Conservation (phyloP, 2,329 filamentous ascomycete genomes). For the Colletotrichum caudatum region DNA sequence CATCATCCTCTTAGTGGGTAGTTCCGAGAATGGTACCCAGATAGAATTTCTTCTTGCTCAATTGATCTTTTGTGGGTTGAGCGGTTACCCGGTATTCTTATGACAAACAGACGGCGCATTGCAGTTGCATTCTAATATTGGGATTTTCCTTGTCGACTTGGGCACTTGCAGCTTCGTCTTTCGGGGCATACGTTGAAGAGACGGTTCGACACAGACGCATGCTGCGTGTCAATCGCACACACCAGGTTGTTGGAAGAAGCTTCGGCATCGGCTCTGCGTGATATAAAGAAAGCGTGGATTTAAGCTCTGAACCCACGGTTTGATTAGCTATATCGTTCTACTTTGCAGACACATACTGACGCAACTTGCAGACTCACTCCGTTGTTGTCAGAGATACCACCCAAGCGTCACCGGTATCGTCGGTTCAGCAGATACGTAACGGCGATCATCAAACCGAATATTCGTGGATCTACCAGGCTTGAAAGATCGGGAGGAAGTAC, state of each 20-base stretch:
- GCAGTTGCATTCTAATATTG: constrained; percentile 37
- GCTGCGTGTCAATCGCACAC: not conserved
- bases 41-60: constrained; percentile 28
- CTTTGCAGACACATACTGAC: not conserved
- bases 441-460: not conserved
- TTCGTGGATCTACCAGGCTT: not conserved
- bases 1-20: not conserved
- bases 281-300: not conserved
- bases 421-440: not conserved
- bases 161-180: constrained; percentile 38
- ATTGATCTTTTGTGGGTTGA: constrained; percentile 21
- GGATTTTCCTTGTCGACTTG: constrained; percentile 34
- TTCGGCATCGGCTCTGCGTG: not conserved
- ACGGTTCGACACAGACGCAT: constrained; percentile 17
- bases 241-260: not conserved
- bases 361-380: not conserved
- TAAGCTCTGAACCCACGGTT: not conserved
- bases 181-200: constrained; percentile 5
- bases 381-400: too few species aligned
- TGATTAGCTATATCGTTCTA: not conserved
- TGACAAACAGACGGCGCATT: constrained; percentile 37
- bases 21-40: constrained; percentile 20
- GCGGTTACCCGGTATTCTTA: constrained; percentile 38
- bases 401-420: not conserved
- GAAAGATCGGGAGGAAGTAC: too few species aligned